Conservation (phyloP, 1,139 yeast genomes). For the Hansenula anomala region DNA sequence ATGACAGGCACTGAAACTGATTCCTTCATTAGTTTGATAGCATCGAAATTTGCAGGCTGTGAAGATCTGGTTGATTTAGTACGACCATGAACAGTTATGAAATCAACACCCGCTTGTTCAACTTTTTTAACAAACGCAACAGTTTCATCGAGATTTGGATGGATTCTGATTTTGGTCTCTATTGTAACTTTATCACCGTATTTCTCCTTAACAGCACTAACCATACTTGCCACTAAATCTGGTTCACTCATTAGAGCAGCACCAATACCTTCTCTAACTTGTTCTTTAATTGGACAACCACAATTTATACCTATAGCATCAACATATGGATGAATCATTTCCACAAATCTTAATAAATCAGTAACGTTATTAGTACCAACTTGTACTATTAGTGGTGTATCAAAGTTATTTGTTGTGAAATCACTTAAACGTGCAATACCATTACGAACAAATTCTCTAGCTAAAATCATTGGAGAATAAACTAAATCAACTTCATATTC, state of each 20-base stretch:
- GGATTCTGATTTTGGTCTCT: constrained; percentile 91
- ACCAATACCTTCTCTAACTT: constrained; percentile 93
- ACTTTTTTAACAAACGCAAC: constrained; percentile 65
- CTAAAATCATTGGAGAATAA: constrained; percentile 94
- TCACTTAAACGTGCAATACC: constrained; percentile 77
- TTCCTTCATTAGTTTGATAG: constrained; percentile 63
- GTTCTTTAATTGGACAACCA: constrained; percentile 96
- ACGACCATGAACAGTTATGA: constrained; percentile 91
- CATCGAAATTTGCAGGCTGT: constrained; percentile 76
- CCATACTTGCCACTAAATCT: constrained; percentile 79
- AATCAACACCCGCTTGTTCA: constrained; percentile 87
- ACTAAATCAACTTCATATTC: constrained; percentile 76
- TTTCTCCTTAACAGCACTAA: constrained; percentile 67
- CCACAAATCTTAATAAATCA: constrained; percentile 80
- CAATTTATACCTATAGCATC: constrained; percentile 95
- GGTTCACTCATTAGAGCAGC: constrained; percentile 90
- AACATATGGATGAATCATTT: constrained; percentile 83
- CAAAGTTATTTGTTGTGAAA: constrained; percentile 69
- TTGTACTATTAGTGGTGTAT: constrained; percentile 77
- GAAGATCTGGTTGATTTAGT: constrained; percentile 82
- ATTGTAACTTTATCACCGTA: constrained; percentile 68
- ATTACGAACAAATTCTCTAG: constrained; percentile 90
- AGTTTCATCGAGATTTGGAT: constrained; percentile 68
- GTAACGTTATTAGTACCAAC: constrained; percentile 86
- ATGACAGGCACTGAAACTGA: constrained; percentile 71